Conservation (phyloP, 306 rosid species). For the Pterocarpus macrocarpus region DNA sequence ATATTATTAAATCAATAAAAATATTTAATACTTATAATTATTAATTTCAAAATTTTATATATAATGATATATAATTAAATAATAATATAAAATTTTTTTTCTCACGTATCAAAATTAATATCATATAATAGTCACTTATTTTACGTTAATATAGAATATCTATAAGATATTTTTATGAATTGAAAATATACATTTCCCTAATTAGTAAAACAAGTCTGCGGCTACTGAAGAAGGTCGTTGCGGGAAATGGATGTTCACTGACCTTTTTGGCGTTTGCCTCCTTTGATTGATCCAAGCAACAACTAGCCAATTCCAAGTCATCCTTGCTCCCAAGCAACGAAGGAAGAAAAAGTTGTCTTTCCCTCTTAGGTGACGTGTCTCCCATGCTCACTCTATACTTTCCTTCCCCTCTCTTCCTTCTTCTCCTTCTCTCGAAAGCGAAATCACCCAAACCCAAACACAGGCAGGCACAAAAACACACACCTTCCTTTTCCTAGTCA, state of each 20-base stretch:
- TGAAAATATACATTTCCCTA: too few relatives aligned
- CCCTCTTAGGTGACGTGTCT: constrained; percentile 56
- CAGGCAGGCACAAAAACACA: not conserved
- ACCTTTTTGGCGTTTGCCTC: constrained; percentile 24
- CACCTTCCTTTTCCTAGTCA: constrained; percentile 21
- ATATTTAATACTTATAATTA: too few relatives aligned
- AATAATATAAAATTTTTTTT: too few relatives aligned
- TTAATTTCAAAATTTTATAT: too few relatives aligned
- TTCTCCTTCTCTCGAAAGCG: constrained; percentile 3
- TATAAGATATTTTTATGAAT: too few relatives aligned
- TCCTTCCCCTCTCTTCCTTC: constrained; percentile 36
- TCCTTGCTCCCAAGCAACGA: not conserved
- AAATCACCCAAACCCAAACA: not conserved
- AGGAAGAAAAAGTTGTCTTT: constrained; percentile 39
- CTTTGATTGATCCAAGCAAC: not conserved
- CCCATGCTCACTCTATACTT: constrained; percentile 54
- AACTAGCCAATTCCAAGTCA: not conserved
- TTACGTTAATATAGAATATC: too few relatives aligned
- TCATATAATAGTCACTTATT: too few relatives aligned
- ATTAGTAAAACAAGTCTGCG: not conserved
- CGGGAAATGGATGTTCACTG: constrained; percentile 5
- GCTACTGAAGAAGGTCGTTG: not conserved
- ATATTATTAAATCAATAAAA: too few relatives aligned
- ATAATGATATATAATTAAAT: too few relatives aligned
- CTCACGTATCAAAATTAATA: too few relatives aligned